Base-by-base conservation (phyloP, 768 basidiomycete genomes). In the Gloeophyllum trabeum region DNA sequence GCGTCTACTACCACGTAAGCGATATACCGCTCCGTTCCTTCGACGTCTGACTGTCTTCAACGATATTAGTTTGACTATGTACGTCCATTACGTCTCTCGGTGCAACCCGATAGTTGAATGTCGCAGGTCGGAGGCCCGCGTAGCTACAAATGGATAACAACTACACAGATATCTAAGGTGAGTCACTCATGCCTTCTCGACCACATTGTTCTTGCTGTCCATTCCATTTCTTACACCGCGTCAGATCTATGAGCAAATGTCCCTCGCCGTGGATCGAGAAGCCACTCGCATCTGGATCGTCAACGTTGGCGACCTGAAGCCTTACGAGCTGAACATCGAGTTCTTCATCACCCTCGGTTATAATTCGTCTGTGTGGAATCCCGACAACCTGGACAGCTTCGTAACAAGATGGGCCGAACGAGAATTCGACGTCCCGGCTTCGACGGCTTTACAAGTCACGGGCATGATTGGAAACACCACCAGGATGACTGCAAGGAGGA, bases 291-390 rank as follows among this genome's bases (percentile, higher is more conserved):
- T 86, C 36, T 83, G 80, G 79, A 70, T 86, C 35, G 57, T 86
- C 42, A 86, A 84, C 54, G 81, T 86, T 42, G 83, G 83, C 13
- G 81, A 84, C 49, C 59, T 86, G 40, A 84, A 84, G 54, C 81
- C 80, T 2, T 78, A 78, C 46, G 83, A 86, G 49, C 72, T 79
- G 40, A 73, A 79, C 40, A 77, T 66, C 23, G 80, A 83, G 48
- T 81, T 79, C 56, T 84, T 80, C 67, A 59, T 85, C 49, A 65
- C 60, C 13, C 71, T 71, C 35, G 81, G 71, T 3, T 84, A 73
- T 68, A 70, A 86, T 48, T 56, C 73, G 0, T 62, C 75, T 0
- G 55, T 64, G 12, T 85, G 76, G 73, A 67, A 64, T 13, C 65
- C 61, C 4, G 62, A 69, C 46, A 80, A 79, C 52, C 51, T 79